Evolutionary conservation across 768 basidiomycete genomes (phyloP), one percentile per base, ranked within the genome.

Genomic region (Pleurotus cornucopiae): DNA sequence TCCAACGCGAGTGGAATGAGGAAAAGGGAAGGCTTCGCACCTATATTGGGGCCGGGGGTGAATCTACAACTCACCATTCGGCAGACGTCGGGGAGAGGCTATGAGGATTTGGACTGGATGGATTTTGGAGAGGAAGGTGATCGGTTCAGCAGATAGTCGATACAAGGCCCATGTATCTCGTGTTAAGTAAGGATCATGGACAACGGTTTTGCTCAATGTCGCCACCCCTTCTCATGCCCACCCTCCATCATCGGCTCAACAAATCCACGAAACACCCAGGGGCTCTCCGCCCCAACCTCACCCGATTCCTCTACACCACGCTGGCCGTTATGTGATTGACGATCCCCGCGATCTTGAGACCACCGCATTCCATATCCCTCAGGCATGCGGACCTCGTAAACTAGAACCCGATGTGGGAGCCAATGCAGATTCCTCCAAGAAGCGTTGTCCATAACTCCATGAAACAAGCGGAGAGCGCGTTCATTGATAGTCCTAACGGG

Each of bases 291-390:
- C 54, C 54, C 55, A 45, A 41, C 55, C 1, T 56, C 62, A 6
- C 60, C 54, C 34, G 40, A 54, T 48, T 25, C 41, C 38, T 26
- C 59, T 14, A 23, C 38, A 43, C 57, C 49, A 34, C 11, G 7
- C 30, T 34, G 1, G 30, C 7, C 30, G 30, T 11, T 11, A 9
- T 11, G 30, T 16, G 20, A 23, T 53, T 20, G 21, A 56, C 45
- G 39, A 34, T 51, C 58, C 47, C 65, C 65, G 18, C 66, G 67
- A 65, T 83, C 74, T 63, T 79, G 83, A 1, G 82, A 79, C 84
- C 84, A 86, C 11, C 85, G 72, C 83, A 86, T 82, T 0, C 85
- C 85, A 69, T 86, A 87, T 0, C 85, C 85, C 55, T 81, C 82
- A 4, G 68, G 60, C 18, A 84, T 78, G 55, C 85, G 70, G 5